Conservation (phyloP, 371 early-diverging fungal species). For the Mucor saturninus region DNA sequence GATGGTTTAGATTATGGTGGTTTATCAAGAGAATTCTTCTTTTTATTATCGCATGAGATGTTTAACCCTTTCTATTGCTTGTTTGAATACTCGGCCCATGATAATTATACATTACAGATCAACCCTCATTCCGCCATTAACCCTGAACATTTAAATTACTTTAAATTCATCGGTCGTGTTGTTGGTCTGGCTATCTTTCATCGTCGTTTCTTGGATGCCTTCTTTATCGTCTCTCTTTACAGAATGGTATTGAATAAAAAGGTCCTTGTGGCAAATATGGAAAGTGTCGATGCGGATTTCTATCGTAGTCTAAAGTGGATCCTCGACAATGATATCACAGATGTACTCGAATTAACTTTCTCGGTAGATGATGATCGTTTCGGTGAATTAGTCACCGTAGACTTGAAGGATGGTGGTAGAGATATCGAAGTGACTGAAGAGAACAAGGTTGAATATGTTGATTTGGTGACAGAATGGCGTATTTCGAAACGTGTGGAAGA, state of each 20-base stretch:
- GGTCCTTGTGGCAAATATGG: conserved; percentile 89
- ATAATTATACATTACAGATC: conserved; percentile 96
- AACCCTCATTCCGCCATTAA: conserved; percentile 96
- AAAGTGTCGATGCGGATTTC: conserved; percentile 94
- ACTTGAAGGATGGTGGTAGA: conserved; percentile 90
- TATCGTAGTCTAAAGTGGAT: conserved; percentile 94
- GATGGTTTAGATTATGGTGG: conserved; percentile 99
- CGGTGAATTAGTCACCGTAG: conserved; percentile 89
- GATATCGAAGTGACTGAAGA: conserved; percentile 94
- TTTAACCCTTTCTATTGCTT: conserved; percentile 98
- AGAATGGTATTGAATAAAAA: conserved; percentile 94
- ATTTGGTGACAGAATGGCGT: conserved; percentile 85
- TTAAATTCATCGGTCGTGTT: conserved; percentile 97
- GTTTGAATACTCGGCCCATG: conserved; percentile 97
- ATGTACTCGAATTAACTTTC: conserved; percentile 89
- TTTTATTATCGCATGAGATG: conserved; percentile 96
- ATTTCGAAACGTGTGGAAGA: conserved; percentile 88
- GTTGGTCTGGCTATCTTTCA: conserved; percentile 98
- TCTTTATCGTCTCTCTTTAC: conserved; percentile 95
- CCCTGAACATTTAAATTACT: conserved; percentile 98
- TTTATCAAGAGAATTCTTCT: conserved; percentile 96
- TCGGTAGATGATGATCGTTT: conserved; percentile 93
- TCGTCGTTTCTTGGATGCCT: conserved; percentile 94
- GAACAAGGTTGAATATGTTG: conserved; percentile 96
- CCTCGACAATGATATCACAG: conserved; percentile 91